phyloP scores from a whole-genome alignment of 495 filamentous ascomycete species.

The Hyphodiscus hymeniophilus region DNA sequence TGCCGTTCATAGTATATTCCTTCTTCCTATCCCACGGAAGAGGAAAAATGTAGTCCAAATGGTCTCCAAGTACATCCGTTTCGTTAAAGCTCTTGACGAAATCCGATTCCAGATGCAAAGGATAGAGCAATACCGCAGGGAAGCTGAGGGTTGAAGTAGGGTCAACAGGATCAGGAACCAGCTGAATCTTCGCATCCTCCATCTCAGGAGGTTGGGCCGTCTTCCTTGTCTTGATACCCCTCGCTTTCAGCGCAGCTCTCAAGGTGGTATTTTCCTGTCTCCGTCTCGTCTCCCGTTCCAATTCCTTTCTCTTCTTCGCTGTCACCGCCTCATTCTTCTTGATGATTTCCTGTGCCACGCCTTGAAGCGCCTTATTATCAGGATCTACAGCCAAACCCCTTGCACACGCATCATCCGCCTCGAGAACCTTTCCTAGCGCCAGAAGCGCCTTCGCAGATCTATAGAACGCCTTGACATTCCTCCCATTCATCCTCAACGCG shows the following conservation, averaged over 20 bases:
- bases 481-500: conserved; percentile 67
- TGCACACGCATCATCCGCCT: conserved; percentile 67
- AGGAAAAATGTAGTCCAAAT: conserved; percentile 73
- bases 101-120: conserved; percentile 65
- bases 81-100: conserved; percentile 84
- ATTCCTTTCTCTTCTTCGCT: conserved; percentile 31
- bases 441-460: conserved; percentile 69
- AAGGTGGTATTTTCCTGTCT: conserved; percentile 51
- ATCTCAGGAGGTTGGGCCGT: conserved; percentile 72
- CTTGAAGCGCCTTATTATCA: conserved; percentile 44
- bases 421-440: conserved; percentile 59
- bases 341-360: conserved; percentile 45
- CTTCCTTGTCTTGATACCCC: conserved; percentile 57
- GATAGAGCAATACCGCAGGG: conserved; percentile 78
- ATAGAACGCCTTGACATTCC: conserved; percentile 83
- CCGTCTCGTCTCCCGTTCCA: conserved; percentile 42
- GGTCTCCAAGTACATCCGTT: conserved; percentile 56
- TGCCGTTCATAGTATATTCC: conserved; percentile 53
- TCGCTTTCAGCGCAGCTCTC: conserved; percentile 59
- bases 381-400: conserved; percentile 64
- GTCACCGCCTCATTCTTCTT: conserved; percentile 35
- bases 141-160: conserved; percentile 62
- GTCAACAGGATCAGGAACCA: conserved; percentile 67
- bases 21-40: conserved; percentile 71
- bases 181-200: conserved; percentile 62